These are phyloP conservation scores for Diatrype stigma DNA, from an alignment of 2,329 filamentous ascomycete species.

Conservation along the genomic window DNA sequence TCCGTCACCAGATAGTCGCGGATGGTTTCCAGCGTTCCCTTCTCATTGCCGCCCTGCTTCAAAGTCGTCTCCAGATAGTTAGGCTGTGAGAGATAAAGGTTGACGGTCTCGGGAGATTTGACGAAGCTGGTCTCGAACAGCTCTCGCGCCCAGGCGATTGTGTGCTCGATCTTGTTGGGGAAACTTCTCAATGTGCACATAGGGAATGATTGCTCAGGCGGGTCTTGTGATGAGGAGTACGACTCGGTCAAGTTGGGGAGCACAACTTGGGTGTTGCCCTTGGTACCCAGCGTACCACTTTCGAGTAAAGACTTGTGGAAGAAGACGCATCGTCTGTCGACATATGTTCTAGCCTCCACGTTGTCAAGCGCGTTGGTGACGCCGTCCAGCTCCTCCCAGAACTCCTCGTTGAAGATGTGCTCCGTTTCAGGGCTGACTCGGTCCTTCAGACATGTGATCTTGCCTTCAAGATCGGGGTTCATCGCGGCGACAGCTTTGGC, in stretches of 20 bases:
- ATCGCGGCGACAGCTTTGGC: constrained; percentile 85
- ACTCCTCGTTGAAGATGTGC: constrained; percentile 87
- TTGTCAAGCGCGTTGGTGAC: constrained; percentile 98
- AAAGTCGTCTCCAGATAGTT: constrained; percentile 84
- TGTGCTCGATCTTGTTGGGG: constrained; percentile 97
- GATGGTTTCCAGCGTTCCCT: constrained; percentile 85
- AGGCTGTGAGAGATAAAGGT: constrained; percentile 86
- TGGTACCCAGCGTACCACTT: constrained; percentile 96
- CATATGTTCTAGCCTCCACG: constrained; percentile 92
- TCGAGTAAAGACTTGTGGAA: constrained; percentile 96
- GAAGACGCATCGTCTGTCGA: constrained; percentile 94
- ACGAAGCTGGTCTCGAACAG: constrained; percentile 93
- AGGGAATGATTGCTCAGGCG: constrained; percentile 96
- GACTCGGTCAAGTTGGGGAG: constrained; percentile 90
- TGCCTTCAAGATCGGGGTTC: constrained; percentile 87
- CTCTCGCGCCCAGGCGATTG: constrained; percentile 96
- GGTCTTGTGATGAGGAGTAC: constrained; percentile 95
- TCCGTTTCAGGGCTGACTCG: constrained; percentile 90
- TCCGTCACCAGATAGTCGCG: constrained; percentile 88
- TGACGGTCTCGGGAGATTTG: constrained; percentile 88
- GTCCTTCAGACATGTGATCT: constrained; percentile 83
- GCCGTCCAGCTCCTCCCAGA: constrained; percentile 83
- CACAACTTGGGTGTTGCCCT: constrained; percentile 96
- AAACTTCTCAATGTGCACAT: constrained; percentile 98
- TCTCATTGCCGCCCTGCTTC: constrained; percentile 93